These are phyloP conservation scores for Candolleomyces efflorescens DNA, from an alignment of 768 basidiomycete genomes.

Conservation along the genomic window DNA sequence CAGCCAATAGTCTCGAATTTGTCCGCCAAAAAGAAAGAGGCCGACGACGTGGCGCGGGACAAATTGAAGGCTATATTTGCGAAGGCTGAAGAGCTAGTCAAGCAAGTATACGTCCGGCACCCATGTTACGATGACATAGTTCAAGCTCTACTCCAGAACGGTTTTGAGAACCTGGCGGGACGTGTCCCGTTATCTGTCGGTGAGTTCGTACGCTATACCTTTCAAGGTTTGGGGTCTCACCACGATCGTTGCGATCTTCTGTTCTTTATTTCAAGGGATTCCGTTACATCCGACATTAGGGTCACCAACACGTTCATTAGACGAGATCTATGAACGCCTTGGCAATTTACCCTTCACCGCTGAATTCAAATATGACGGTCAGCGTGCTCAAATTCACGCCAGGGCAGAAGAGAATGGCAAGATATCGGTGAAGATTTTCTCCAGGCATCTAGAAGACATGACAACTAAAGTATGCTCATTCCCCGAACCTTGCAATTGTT, in stretches of 20 bases:
- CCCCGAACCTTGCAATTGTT: background rate
- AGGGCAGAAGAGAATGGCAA: slow-evolving; percentile 24
- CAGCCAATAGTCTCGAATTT: slow-evolving; percentile 10
- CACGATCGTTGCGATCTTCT: background rate
- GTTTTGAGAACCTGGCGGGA: slow-evolving; percentile 54
- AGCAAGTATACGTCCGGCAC: slow-evolving; percentile 72
- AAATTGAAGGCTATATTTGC: slow-evolving; percentile 40
- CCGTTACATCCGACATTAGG: slow-evolving; percentile 87
- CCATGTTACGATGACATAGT: slow-evolving; percentile 74
- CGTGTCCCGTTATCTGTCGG: slow-evolving; percentile 69
- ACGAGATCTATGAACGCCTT: slow-evolving; percentile 76
- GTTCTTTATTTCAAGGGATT: slow-evolving; percentile 51
- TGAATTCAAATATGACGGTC: slow-evolving; percentile 92
- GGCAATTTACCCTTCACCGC: slow-evolving; percentile 67
- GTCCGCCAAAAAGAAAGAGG: slow-evolving; percentile 15
- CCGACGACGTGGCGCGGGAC: slow-evolving; percentile 25
- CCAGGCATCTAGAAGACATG: slow-evolving; percentile 90
- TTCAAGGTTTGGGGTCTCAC: too few relatives aligned
- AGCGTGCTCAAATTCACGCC: slow-evolving; percentile 79
- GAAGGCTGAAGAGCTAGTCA: slow-evolving; percentile 59
- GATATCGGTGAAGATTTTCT: slow-evolving; percentile 63
- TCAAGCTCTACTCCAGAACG: slow-evolving; percentile 52
- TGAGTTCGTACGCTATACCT: slow-evolving; percentile 25
- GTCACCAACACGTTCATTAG: slow-evolving; percentile 77
- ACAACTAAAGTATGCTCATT: slow-evolving; percentile 62